Percentiles rank a stretch among this genome's conserved stretches.
Conservation (phyloP, 2,329 filamentous ascomycete species). For the Rhinocladiella mackenziei region DNA sequence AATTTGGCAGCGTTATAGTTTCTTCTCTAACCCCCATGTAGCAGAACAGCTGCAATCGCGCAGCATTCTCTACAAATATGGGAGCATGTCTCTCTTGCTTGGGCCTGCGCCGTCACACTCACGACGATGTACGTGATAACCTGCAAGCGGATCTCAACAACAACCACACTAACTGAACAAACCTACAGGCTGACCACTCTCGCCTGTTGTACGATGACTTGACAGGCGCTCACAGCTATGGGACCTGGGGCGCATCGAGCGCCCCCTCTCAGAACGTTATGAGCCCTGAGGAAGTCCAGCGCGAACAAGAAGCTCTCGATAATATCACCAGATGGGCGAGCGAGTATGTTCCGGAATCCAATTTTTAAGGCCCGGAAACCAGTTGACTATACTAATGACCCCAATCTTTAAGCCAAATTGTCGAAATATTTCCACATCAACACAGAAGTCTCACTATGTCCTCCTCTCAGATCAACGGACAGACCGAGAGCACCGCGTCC, state of each 20-base stretch:
- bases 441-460: constrained; percentile 19
- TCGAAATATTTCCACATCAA: constrained; percentile 29
- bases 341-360: constrained; percentile 16
- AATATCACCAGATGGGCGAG: constrained; percentile 29
- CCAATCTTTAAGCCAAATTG: constrained; percentile 21
- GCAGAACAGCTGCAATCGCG: neutral
- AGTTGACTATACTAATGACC: neutral
- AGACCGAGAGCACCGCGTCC: constrained; percentile 3
- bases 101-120: constrained; percentile 18
- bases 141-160: too few species aligned
- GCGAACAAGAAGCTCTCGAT: constrained; percentile 29
- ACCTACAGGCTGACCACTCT: constrained; percentile 22
- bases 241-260: constrained; percentile 23
- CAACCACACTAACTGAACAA: neutral
- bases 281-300: constrained; percentile 27
- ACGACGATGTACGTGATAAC: constrained; percentile 20
- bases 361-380: neutral
- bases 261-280: constrained; percentile 21
- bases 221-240: constrained; percentile 23
- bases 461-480: constrained; percentile 13
- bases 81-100: constrained; percentile 31
- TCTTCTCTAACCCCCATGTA: neutral
- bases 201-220: constrained; percentile 30
- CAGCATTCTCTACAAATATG: constrained; percentile 19
- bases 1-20: constrained; percentile 1